A percentile compares a stretch with the other conserved stretches of the same genome.
phyloP scores from a whole-genome alignment of 2,329 filamentous ascomycete species.

The Curvularia sp. region DNA sequence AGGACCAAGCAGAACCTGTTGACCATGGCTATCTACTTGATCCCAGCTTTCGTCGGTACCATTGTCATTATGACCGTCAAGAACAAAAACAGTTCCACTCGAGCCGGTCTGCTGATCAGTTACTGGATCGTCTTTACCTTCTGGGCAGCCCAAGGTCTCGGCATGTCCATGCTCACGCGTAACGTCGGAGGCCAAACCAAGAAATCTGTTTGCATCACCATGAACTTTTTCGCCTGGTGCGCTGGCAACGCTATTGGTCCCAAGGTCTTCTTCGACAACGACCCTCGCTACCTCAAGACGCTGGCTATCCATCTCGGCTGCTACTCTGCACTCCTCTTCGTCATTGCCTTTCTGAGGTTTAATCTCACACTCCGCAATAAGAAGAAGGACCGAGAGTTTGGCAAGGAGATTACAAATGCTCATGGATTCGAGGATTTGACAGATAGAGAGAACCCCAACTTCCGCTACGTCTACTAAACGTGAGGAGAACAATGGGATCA shows the following conservation, averaged over 20 bases:
- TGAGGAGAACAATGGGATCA: not conserved
- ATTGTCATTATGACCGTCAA: conserved; percentile 73
- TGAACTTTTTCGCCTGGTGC: conserved; percentile 74
- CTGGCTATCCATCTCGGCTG: conserved; percentile 74
- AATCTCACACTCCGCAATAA: conserved; percentile 66
- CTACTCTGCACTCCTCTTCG: conserved; percentile 66
- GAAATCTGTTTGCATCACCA: conserved; percentile 70
- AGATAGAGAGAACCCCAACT: conserved; percentile 66
- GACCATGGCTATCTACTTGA: conserved; percentile 69
- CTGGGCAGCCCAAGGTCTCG: conserved; percentile 74
- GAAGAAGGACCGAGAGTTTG: conserved; percentile 58
- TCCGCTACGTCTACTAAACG: conserved; percentile 61
- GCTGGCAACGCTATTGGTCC: conserved; percentile 70
- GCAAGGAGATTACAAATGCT: conserved; percentile 39
- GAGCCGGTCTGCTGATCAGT: conserved; percentile 71
- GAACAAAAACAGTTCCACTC: conserved; percentile 63
- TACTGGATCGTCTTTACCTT: conserved; percentile 82
- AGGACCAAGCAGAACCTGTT: conserved; percentile 72
- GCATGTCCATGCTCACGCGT: conserved; percentile 70
- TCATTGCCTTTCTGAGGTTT: conserved; percentile 65
- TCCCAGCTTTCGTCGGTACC: conserved; percentile 75
- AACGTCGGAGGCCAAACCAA: conserved; percentile 78
- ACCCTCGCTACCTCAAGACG: conserved; percentile 73
- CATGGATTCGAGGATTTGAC: conserved; percentile 70
- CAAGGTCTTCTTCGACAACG: conserved; percentile 53